Conservation (phyloP, 345 rosid species). For the Balakata baccata region DNA sequence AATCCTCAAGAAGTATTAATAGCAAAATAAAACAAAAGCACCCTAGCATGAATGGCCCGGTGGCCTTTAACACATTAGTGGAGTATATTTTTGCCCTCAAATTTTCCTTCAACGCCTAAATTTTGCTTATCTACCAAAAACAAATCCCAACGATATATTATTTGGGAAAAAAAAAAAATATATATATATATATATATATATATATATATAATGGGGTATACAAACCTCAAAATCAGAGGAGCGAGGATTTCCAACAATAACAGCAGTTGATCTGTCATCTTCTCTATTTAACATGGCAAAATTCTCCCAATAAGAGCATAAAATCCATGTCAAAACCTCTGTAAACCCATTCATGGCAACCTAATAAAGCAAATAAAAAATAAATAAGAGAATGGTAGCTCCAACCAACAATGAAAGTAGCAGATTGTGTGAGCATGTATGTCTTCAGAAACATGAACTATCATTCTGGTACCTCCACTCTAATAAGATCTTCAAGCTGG, state of each 20-base stretch:
- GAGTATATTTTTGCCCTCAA: neutral
- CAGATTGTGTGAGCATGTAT: neutral
- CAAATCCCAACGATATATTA: neutral
- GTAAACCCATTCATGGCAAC: slow-evolving; percentile 74
- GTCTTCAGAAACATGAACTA: neutral
- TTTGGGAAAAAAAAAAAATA: too few relatives aligned
- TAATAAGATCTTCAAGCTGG: slow-evolving; percentile 72
- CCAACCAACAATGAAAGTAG: neutral
- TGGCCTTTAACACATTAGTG: neutral
- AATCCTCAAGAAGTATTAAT: neutral
- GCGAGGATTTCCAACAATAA: slow-evolving; percentile 72
- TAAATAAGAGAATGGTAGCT: slow-evolving; percentile 1
- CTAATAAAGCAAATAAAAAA: slow-evolving; percentile 31
- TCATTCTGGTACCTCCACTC: slow-evolving; percentile 56
- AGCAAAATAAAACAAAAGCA: neutral
- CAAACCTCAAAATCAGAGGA: slow-evolving; percentile 93
- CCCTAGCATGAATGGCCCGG: neutral
- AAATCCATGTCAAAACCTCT: slow-evolving; percentile 76
- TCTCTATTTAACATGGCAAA: slow-evolving; percentile 60
- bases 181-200: too few relatives aligned
- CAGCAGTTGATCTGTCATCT: slow-evolving; percentile 58
- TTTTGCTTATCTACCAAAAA: neutral
- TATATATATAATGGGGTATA: neutral
- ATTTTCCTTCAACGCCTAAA: neutral
- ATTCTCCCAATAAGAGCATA: slow-evolving; percentile 69